Evolutionary conservation across 192 early-diverging fungal species (phyloP), one percentile per base, ranked within the genome.

Genomic region (Spizellomyces punctatus): DNA sequence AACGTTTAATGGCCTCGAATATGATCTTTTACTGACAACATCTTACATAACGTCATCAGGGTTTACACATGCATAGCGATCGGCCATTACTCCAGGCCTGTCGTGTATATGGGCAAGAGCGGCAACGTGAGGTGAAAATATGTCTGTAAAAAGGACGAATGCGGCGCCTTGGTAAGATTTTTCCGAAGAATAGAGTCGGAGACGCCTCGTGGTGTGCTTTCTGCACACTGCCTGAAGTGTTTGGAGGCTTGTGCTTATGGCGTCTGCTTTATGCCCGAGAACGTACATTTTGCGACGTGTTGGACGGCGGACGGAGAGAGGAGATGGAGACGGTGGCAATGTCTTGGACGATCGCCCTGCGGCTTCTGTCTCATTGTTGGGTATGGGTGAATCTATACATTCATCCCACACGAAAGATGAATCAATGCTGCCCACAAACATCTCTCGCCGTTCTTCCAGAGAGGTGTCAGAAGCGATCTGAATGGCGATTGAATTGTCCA

Each of bases 111-210:
- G 80, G 0, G 80, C 79, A 56, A 89, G 88, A 10, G 88, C 85
- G 16, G 93, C 93, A 78, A 93, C 87, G 46, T 96, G 93, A 0
- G 95, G 89, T 0, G 88, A 86, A 41, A 91, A 81, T 57, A 90
- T 86, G 57, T 82, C 76, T 57, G 87, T 83, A 74, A 96, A 96
- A 76, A 91, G 84, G 16, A 96, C 86, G 77, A 96, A 92, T 5
- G 93, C 93, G 36, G 91, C 89, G 21, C 86, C 83, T 63, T 84
- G 76, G 17, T 36, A 36, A 36, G 27, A 36, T 36, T 36, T 36
- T 36, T 36, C 27, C 27, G 27, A 36, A 59, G 63, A 55, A 82
- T 76, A 12, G 85, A 8, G 77, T 76, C 63, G 85, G 85, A 66
- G 86, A 85, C 9, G 79, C 56, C 44, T 59, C 9, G 50, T 45